Percentiles rank a stretch among this genome's conserved stretches.
phyloP scores from a whole-genome alignment of 768 basidiomycete genomes.

The Austroboletus eburneus region DNA sequence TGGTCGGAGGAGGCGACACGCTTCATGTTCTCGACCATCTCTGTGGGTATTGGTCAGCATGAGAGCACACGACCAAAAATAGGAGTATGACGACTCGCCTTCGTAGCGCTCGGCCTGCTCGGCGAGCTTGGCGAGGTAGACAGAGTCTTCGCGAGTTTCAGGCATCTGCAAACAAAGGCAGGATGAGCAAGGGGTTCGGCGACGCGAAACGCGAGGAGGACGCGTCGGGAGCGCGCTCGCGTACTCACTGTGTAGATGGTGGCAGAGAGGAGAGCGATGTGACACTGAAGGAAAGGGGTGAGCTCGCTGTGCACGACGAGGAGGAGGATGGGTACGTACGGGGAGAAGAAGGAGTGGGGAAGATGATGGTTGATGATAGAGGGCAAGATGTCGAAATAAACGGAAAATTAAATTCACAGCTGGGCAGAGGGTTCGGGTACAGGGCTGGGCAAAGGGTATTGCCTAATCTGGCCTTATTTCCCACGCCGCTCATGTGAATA shows the following conservation, averaged over 20 bases:
- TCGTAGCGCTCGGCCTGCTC: constrained; percentile 99
- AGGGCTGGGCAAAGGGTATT: constrained; percentile 38
- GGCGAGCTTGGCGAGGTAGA: constrained; percentile 99
- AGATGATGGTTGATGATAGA: constrained; percentile 47
- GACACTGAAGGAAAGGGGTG: constrained; percentile 24
- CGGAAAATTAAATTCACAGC: constrained; percentile 61
- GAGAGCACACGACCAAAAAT: constrained; percentile 11
- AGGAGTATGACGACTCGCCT: constrained; percentile 45
- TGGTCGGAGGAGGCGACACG: constrained; percentile 95
- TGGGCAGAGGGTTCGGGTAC: constrained; percentile 70
- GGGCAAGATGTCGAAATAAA: constrained; percentile 45
- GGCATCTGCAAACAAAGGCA: constrained; percentile 51
- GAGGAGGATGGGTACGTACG: constrained; percentile 39
- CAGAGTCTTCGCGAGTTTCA: constrained; percentile 87
- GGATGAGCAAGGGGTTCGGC: constrained; percentile 16
- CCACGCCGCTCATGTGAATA: constrained; percentile 27
- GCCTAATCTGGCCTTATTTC: constrained; percentile 7
- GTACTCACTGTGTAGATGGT: constrained; percentile 41
- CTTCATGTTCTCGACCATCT: constrained; percentile 99
- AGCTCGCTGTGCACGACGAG: constrained; percentile 33
- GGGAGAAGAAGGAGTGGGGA: constrained; percentile 34
- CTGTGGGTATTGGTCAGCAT: constrained; percentile 34
- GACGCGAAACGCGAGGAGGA: constrained; percentile 22
- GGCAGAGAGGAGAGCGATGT: constrained; percentile 18
- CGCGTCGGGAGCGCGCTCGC: constrained; percentile 38